Percentiles rank a stretch among this genome's conserved stretches.
Conservation (phyloP, 148 eudicot genomes). For the Drosera capensis region DNA sequence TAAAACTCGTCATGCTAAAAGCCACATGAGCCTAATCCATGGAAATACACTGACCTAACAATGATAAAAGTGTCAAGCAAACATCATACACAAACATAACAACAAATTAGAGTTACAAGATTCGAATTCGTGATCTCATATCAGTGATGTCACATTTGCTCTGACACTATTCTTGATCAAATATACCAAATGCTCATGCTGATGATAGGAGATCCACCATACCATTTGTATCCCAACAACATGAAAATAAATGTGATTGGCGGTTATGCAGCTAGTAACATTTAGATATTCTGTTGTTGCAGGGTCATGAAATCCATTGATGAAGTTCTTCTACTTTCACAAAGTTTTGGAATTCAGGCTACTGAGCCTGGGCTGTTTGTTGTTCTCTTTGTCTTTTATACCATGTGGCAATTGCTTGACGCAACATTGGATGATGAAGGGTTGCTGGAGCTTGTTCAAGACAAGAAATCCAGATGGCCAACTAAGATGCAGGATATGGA, state of each 20-base stretch:
- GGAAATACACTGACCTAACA: too few relatives aligned
- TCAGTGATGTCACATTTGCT: too few relatives aligned
- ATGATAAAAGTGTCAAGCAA: too few relatives aligned
- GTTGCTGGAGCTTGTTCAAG: slow-evolving; percentile 46
- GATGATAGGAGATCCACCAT: too few relatives aligned
- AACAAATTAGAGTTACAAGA: too few relatives aligned
- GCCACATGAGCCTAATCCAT: too few relatives aligned
- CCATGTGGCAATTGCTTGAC: slow-evolving; percentile 75
- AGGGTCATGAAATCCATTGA: slow-evolving; percentile 76
- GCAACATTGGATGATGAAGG: slow-evolving; percentile 88
- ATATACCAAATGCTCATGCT: too few relatives aligned
- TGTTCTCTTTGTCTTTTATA: slow-evolving; percentile 54
- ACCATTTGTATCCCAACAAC: neutral
- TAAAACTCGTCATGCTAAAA: too few relatives aligned
- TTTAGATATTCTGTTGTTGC: slow-evolving; percentile 19
- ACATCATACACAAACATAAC: too few relatives aligned
- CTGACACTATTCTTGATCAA: too few relatives aligned
- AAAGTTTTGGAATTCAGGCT: slow-evolving; percentile 39
- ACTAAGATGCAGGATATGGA: slow-evolving; percentile 52
- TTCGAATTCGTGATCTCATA: too few relatives aligned
- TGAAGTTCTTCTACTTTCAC: slow-evolving; percentile 58
- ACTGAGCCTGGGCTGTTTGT: slow-evolving; percentile 59
- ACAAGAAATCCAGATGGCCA: slow-evolving; percentile 63
- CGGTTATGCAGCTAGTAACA: slow-evolving; percentile 2
- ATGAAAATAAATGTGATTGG: too few relatives aligned